Percentiles rank a stretch among this genome's conserved stretches.
Evolutionary conservation across 2,329 filamentous ascomycete genomes (phyloP).

Genomic region (Nemania bipapillata): DNA sequence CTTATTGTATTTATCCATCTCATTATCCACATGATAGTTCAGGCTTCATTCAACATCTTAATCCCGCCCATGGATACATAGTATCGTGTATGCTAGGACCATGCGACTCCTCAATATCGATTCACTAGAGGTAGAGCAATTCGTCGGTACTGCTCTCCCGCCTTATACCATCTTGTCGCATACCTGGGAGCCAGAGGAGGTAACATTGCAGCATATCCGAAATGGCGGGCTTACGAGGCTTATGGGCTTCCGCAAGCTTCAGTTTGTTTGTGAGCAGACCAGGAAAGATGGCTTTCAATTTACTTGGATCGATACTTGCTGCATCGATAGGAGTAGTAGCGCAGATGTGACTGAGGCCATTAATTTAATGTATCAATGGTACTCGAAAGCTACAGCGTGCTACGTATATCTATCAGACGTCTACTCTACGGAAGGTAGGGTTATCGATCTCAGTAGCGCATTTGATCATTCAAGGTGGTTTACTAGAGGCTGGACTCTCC

Average conservation of each 20-base stretch:
- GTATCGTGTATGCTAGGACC: neutral
- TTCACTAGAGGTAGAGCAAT: neutral
- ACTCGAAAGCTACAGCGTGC: neutral
- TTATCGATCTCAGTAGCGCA: neutral
- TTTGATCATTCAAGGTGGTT: conserved; percentile 14
- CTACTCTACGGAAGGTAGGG: neutral
- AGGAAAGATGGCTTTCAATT: neutral
- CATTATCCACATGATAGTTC: neutral
- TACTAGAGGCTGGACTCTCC: conserved; percentile 25
- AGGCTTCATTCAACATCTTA: neutral
- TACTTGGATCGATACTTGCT: conserved; percentile 5
- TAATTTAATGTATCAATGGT: conserved; percentile 3
- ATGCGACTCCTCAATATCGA: neutral
- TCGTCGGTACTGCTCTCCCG: neutral
- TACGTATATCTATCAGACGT: conserved; percentile 2
- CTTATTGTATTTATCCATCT: neutral
- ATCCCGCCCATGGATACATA: neutral
- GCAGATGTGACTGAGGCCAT: neutral
- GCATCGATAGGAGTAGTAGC: neutral
- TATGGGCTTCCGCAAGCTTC: neutral
- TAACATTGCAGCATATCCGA: neutral
- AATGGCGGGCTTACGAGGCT: neutral
- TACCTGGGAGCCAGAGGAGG: neutral
- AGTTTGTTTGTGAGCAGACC: neutral
- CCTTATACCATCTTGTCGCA: conserved; percentile 1